A percentile compares a stretch with the other conserved stretches of the same genome.
These are phyloP conservation scores for Penicillium polonicum DNA, from an alignment of 2,329 filamentous ascomycete genomes.

Conservation along the genomic window DNA sequence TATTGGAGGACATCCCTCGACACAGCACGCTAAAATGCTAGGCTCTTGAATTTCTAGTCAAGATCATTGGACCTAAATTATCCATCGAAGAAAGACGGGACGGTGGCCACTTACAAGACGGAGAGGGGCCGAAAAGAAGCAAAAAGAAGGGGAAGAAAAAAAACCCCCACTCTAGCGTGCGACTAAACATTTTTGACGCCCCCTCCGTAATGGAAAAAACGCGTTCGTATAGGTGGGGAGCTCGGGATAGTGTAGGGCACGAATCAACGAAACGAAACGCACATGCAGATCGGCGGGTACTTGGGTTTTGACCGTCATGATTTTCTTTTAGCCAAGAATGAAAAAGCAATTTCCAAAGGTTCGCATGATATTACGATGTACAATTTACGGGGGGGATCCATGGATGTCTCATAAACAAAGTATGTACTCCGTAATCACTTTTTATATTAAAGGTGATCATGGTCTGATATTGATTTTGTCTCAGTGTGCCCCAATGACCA, in stretches of 20 bases:
- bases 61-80: conserved; percentile 2
- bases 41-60: background rate
- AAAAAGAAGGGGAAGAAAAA: background rate
- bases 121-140: conserved; percentile 2
- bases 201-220: conserved; percentile 1
- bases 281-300: conserved; percentile 7
- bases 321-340: background rate
- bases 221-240: conserved; percentile 3
- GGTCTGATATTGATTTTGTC: conserved; percentile 6
- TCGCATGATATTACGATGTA: background rate
- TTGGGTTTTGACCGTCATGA: background rate
- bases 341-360: background rate
- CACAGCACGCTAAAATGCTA: background rate
- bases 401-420: background rate
- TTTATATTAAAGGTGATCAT: no score
- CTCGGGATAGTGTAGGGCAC: background rate
- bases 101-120: conserved; percentile 1
- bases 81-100: conserved; percentile 1
- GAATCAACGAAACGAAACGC: background rate
- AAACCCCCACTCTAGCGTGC: background rate
- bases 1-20: background rate
- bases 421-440: background rate
- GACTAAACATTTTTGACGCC: conserved; percentile 4
- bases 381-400: no score
- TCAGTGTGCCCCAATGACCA: background rate